These are phyloP conservation scores for Tuber aestivum DNA, from an alignment of 495 filamentous ascomycete genomes.

Conservation along the genomic window DNA sequence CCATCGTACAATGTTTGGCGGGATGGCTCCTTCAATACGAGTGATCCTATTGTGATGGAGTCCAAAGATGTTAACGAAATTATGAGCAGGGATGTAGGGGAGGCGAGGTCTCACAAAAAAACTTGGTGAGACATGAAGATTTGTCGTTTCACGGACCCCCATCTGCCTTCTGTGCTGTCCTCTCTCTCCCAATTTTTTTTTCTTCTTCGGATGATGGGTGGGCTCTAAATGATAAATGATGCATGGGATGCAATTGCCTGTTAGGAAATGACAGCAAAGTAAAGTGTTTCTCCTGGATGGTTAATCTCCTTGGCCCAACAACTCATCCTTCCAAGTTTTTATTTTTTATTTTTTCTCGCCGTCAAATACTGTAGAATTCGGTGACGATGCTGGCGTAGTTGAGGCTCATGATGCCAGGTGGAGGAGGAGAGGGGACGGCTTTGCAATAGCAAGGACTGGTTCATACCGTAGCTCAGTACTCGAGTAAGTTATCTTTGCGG, in stretches of 20 bases:
- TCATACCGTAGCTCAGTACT: too few relatives aligned
- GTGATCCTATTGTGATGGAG: neutral
- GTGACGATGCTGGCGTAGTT: neutral
- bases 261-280: neutral
- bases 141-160: neutral
- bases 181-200: neutral
- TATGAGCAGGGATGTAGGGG: neutral
- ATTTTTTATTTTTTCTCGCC: neutral
- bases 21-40: neutral
- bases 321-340: neutral
- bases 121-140: neutral
- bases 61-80: neutral
- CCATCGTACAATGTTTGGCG: neutral
- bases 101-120: neutral
- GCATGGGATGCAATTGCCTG: neutral
- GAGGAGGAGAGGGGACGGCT: neutral
- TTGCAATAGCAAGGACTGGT: neutral
- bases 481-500: neutral
- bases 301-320: neutral
- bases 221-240: neutral
- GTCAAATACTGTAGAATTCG: neutral
- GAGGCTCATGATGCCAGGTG: neutral
- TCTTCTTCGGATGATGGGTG: neutral
- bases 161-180: slow-evolving; percentile 1
- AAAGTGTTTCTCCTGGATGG: neutral